Base-by-base conservation (phyloP, 768 basidiomycete species). In the Gloeostereum incarnatum region DNA sequence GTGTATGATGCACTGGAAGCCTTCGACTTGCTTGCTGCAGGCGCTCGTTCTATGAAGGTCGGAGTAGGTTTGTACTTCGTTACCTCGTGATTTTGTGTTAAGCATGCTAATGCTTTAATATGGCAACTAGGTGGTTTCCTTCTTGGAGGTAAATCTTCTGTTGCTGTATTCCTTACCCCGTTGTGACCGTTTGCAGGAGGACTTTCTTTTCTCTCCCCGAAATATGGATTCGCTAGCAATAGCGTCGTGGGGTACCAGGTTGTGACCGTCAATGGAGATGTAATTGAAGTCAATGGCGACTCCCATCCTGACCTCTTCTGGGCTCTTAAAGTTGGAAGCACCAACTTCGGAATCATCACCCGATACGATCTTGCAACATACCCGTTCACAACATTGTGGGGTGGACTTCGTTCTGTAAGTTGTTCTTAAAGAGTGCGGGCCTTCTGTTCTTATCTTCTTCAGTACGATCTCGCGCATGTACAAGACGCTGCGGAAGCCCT, bases 341-440 rank as follows among this genome's bases (percentile, higher is more conserved):
- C 49, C 11, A 52, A 52, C 31, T 52, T 42, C 32, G 51, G 36
- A 5, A 31, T 52, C 17, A 44, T 52, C 6, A 52, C 51, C 5
- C 51, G 49, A 22, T 52, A 50, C 38, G 46, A 48, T 16, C 46
- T 48, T 41, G 18, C 35, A 8, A 52, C 50, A 5, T 49, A 40
- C 20, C 36, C 47, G 10, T 39, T 45, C 6, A 16, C 36, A 3
- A 42, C 40, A 8, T 40, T 49, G 3, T 49, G 50, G 48, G 50
- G 41, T 3, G 48, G 48, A n/a, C 11, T 31, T 36, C 1, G 39
- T 39, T 9, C 20, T 51, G 18, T 45, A 39, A 16, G 45, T n/a
- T n/a, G n/a, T n/a, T n/a, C n/a, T n/a, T n/a, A n/a, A n/a, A n/a
- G n/a, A n/a, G n/a, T n/a, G n/a, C n/a, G n/a, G n/a, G n/a, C n/a